These are phyloP conservation scores for Tetrapisispora arboricola DNA, from an alignment of 805 yeast species.

Conservation along the genomic window DNA sequence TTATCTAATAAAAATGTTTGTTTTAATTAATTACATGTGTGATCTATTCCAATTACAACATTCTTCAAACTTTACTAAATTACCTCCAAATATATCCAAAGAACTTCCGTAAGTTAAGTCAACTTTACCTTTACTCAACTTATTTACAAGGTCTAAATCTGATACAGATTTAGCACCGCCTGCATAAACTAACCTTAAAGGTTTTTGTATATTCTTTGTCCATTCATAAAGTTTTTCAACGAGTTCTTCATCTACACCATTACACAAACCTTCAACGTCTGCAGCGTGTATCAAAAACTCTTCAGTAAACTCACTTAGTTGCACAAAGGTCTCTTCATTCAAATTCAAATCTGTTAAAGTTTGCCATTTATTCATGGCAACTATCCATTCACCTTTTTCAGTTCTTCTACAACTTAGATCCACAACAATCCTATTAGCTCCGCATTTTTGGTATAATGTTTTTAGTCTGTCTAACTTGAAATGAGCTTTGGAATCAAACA, in stretches of 20 bases:
- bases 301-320: constrained; percentile 55
- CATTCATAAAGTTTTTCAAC: constrained; percentile 68
- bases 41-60: constrained; percentile 61
- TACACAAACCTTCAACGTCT: constrained; percentile 93
- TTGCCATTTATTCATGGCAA: constrained; percentile 98
- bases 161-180: constrained; percentile 81
- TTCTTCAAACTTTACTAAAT: constrained; percentile 62
- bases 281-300: constrained; percentile 96
- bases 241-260: constrained; percentile 78
- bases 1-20: neutral
- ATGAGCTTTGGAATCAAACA: constrained; percentile 46
- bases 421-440: constrained; percentile 60
- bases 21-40: constrained; percentile 3
- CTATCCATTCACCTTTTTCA: constrained; percentile 51
- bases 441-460: constrained; percentile 44
- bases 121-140: constrained; percentile 68
- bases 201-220: constrained; percentile 36
- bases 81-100: constrained; percentile 90
- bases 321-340: constrained; percentile 40
- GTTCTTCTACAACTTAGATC: constrained; percentile 74
- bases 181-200: constrained; percentile 79
- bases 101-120: constrained; percentile 92
- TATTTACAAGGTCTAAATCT: constrained; percentile 59
- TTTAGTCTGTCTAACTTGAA: constrained; percentile 44
- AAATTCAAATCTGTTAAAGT: constrained; percentile 62